These are phyloP conservation scores for Microglena sp. DNA, from an alignment of 139 green algal genomes.

Conservation along the genomic window DNA sequence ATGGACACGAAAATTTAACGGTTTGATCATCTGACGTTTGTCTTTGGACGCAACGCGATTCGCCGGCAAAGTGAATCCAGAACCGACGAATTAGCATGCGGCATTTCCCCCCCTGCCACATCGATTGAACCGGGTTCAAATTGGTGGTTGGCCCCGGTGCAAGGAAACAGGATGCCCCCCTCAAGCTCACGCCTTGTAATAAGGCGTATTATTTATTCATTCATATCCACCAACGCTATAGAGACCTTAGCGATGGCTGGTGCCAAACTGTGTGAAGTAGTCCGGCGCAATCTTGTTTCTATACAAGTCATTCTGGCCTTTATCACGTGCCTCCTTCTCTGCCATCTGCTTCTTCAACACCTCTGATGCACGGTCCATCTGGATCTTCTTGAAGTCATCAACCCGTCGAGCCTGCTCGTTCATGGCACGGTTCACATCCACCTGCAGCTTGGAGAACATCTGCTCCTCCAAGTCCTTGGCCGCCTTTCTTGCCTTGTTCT, in stretches of 20 bases:
- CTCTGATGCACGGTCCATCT: constrained; percentile 13
- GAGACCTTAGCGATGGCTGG: constrained; percentile 35
- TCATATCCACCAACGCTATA: too few relatives aligned
- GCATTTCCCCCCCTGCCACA: too few relatives aligned
- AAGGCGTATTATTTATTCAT: too few relatives aligned
- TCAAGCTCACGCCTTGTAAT: too few relatives aligned
- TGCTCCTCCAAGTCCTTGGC: constrained; percentile 23
- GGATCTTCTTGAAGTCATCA: constrained; percentile 33
- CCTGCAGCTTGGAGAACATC: constrained; percentile 23
- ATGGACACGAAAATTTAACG: too few relatives aligned
- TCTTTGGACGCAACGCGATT: too few relatives aligned
- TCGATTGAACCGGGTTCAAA: too few relatives aligned
- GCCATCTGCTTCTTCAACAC: constrained; percentile 32
- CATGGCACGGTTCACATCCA: constrained; percentile 27
- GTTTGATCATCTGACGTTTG: too few relatives aligned
- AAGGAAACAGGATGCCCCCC: too few relatives aligned
- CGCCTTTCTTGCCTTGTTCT: constrained; percentile 28
- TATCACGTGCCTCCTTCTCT: constrained; percentile 44
- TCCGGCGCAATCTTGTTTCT: constrained; percentile 29
- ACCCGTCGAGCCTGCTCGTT: constrained; percentile 14
- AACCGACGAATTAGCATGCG: too few relatives aligned
- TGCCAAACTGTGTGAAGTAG: constrained; percentile 59
- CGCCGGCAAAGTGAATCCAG: too few relatives aligned
- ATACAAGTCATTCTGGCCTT: constrained; percentile 29
- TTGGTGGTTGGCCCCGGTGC: too few relatives aligned